Conservation (phyloP, 83 land plant genomes). For the Picea abies region DNA sequence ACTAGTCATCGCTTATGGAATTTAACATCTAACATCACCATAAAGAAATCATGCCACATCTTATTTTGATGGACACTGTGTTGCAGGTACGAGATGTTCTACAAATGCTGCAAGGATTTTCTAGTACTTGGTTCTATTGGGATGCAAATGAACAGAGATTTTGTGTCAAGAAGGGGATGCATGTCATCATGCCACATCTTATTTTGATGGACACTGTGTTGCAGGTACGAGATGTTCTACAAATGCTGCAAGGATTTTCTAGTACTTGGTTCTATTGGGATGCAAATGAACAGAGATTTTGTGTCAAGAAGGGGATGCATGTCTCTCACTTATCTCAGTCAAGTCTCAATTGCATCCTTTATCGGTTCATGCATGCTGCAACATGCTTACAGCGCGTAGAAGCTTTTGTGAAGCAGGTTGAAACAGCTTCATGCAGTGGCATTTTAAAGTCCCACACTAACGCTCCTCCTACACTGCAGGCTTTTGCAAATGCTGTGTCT, state of each 20-base stretch:
- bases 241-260: slow-evolving; percentile 82
- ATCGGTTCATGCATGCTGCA: slow-evolving; percentile 64
- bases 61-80: neutral
- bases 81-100: slow-evolving; percentile 81
- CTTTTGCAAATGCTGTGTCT: slow-evolving; percentile 76
- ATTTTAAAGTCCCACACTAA: slow-evolving; percentile 19
- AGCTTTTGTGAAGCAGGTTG: slow-evolving; percentile 48
- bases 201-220: neutral
- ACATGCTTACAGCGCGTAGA: slow-evolving; percentile 76
- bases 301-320: slow-evolving; percentile 56
- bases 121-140: slow-evolving; percentile 69
- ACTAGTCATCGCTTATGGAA: neutral
- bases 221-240: slow-evolving; percentile 81
- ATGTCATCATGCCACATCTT: too few relatives aligned
- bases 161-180: slow-evolving; percentile 50
- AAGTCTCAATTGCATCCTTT: slow-evolving; percentile 58
- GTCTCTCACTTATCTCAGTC: slow-evolving; percentile 79
- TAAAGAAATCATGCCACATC: neutral
- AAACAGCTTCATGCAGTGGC: slow-evolving; percentile 24
- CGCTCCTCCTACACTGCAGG: slow-evolving; percentile 77
- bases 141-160: slow-evolving; percentile 49
- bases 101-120: slow-evolving; percentile 81
- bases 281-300: slow-evolving; percentile 34
- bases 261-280: slow-evolving; percentile 77
- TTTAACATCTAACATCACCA: neutral